Conservation (phyloP, 208 protist species). For the Acanthamoeba castellanii region DNA sequence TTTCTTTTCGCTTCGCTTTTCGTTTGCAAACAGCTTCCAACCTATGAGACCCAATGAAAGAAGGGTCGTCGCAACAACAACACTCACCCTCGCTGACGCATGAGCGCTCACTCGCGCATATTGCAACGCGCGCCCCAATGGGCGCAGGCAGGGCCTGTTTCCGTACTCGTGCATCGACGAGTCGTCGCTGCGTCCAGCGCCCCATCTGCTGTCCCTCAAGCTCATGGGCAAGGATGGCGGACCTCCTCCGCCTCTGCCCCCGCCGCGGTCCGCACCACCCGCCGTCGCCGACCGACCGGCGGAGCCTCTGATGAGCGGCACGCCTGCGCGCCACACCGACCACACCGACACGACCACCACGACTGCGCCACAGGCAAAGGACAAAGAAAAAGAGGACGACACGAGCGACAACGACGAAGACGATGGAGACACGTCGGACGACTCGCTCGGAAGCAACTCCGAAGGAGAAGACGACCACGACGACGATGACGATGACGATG, state of each 20-base stretch:
- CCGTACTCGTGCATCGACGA: neutral
- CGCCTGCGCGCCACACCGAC: no score
- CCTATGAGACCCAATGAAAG: no score
- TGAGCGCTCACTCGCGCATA: neutral
- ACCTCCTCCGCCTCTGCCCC: neutral
- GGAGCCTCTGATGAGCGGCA: no score
- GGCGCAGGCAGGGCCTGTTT: neutral
- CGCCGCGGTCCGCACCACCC: no score
- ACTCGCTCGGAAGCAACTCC: no score
- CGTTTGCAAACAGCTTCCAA: no score
- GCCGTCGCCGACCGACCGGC: no score
- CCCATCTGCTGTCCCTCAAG: neutral
- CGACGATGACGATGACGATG: neutral
- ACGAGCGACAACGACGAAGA: no score
- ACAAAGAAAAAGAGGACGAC: neutral
- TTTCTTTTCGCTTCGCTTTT: no score
- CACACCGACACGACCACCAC: no score
- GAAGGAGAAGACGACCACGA: neutral
- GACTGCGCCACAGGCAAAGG: neutral
- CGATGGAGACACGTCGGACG: no score
- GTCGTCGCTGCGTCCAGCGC: neutral
- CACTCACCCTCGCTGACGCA: neutral
- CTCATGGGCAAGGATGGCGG: neutral
- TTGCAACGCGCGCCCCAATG: neutral
- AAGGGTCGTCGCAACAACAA: no score